Conservation (phyloP, 768 basidiomycete genomes). For the Pholiota microspora region DNA sequence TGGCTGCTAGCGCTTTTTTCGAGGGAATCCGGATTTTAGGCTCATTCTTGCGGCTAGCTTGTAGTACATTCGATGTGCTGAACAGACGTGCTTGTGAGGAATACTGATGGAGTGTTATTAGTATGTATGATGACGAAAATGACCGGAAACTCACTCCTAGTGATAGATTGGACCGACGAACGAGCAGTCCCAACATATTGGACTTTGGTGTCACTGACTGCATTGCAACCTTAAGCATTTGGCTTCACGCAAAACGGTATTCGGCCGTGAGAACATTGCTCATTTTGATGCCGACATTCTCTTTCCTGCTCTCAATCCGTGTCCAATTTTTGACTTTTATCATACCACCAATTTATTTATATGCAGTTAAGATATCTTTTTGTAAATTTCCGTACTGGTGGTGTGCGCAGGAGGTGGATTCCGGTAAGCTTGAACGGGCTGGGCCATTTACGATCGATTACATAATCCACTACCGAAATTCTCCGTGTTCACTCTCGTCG, state of each 20-base stretch:
- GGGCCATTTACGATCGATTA: conserved; percentile 20
- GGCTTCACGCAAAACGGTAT: conserved; percentile 10
- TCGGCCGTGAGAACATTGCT: conserved; percentile 13
- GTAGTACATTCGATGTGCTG: conserved; percentile 44
- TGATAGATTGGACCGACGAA: conserved; percentile 27
- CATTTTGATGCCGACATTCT: conserved; percentile 1
- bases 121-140: background rate
- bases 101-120: conserved; percentile 1
- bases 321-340: no score
- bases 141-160: conserved; percentile 18
- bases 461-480: conserved; percentile 44
- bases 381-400: no score
- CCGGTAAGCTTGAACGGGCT: background rate
- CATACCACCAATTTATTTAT: no score
- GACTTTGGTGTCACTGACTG: conserved; percentile 6
- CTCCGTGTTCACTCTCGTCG: conserved; percentile 32
- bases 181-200: conserved; percentile 19
- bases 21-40: conserved; percentile 56
- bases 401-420: no score
- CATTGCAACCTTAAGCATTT: conserved; percentile 8
- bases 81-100: conserved; percentile 40
- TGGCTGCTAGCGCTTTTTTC: conserved; percentile 70
- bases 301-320: conserved; percentile 29
- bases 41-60: conserved; percentile 45
- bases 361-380: no score